Evolutionary conservation across 371 early-diverging fungal genomes (phyloP), one percentile per base, ranked within the genome.

Genomic region (Mortierella sp.): DNA sequence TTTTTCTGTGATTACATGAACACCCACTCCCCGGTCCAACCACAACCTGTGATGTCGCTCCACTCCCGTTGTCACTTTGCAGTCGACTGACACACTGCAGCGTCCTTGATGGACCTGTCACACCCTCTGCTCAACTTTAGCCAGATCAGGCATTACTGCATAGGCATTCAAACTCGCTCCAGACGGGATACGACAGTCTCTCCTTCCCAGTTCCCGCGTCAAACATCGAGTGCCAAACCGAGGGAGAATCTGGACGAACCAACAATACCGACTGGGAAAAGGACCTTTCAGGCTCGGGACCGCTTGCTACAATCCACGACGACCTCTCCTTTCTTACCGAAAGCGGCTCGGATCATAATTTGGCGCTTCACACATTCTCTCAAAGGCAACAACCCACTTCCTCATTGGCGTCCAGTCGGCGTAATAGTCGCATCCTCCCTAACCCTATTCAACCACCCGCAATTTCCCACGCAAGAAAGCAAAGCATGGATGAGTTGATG

Each of bases 391-490:
- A 61, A 54, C 75, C 3, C 24, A 34, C 67, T 1, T 53, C 67
- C 19, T 43, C 53, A 3, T 55, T 28, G 19, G 10, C 51, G 14
- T 70, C 79, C 2, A 77, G 77, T 31, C 77, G 77, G 14, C 71
- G 75, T 37, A 80, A 76, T 54, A 83, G 79, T 48, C 83, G 83
- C 6, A 57, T 76, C 37, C 72, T 73, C 6, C 83, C 83, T 0
- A 77, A 80, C 21, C 83, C 80, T 54, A 77, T 83, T 48, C 83
- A 79, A 19, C 77, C 80, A 10, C 80, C 83, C 16, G n/a, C 51
- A 21, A 46, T 67, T 6, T 26, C 70, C 37, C 70, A 77, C 69
- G 75, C 55, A 28, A 61, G 46, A 14, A 82, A 71, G 37, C 50
- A 48, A 48, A 77, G 67, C 40, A 16, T 51, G 21, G 82, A 78